Base-by-base conservation (phyloP, 73 alveolate species). In the Breviolum minutum region DNA sequence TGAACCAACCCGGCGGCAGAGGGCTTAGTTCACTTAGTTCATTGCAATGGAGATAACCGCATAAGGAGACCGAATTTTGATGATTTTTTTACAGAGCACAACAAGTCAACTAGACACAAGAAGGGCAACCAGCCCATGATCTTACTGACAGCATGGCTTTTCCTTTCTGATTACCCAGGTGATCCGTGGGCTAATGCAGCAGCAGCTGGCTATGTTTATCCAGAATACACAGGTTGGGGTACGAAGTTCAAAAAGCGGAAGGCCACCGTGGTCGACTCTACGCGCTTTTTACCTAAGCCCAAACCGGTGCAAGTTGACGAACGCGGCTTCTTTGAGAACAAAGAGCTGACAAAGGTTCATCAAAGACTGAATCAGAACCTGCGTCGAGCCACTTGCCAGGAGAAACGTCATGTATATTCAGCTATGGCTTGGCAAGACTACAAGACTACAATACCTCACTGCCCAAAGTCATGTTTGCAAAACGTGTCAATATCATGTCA, bases 101-200 rank as follows among this genome's bases (percentile, higher is more conserved):
- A 68, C n/a, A 68, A 22, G 77, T 17, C 77, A 14, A 68, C 24
- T 1, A 68, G 24, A 68, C 24, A 22, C 77, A 68, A 68, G 3
- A 68, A 17, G 77, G 77, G 24, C 77, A 22, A 17, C 24, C 77
- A 22, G 24, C n/a, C 77, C 77, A 68, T 68, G n/a, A 14, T 17
- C 17, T 22, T 2, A 14, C 77, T 22, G n/a, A 14, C 77, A 17
- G 77, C n/a, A 22, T 22, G 24, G 74, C 17, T 22, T 14, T 68
- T 14, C 6, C 4, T 68, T 14, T 22, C 77, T 9, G 83, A 73
- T 22, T 14, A 2, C 24, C 32, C 10, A 86, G 94, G 94, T 13
- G 96, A 89, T 54, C 96, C 96, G 30, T 89, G 96, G 96, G 96
- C 96, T 19, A 69, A 66, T 48, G 96, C 96, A 2, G 96, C 96